Base-by-base conservation (phyloP, 2,329 filamentous ascomycete genomes). In the Aspergillus sp. region DNA sequence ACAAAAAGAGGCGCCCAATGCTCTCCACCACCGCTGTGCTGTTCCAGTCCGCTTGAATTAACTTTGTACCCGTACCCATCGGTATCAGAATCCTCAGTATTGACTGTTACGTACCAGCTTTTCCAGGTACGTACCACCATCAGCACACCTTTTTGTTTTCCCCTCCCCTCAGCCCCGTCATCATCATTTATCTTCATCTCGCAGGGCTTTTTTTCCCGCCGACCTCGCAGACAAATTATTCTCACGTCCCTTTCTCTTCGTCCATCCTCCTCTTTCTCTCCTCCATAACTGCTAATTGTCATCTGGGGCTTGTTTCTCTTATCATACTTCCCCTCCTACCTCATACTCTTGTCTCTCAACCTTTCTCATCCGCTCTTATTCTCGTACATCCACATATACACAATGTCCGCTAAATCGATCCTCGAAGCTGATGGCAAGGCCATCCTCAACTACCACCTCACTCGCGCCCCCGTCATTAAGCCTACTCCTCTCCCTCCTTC, bases 401-500 rank as follows among this genome's bases (percentile, higher is more conserved):
- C 73, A 73, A 96, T 96, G 91, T 92, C 91, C 77, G 91, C 95
- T 80, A 99, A 99, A 83, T 90, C 93, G 68, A 98, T 99, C 76
- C 82, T 90, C 85, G 95, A 99, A 85, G 93, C 93, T 85, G 95
- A 99, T 83, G 95, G 95, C 87, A 99, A 99, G 90, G 95, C 95
- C 86, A 98, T 99, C 84, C 86, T 99, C 86, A 98, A 97, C 90
- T 99, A 98, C 86, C 95, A 98, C 85, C 92, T 99, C 81, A 98
- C 95, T 71, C 90, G 95, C 76, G 91, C 95, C 69, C 89, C 92
- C 66, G 89, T 96, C 78, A 96, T 99, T 87, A 98, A 97, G 89
- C 90, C 93, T 68, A 93, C 92, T 74, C 92, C 95, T 80, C 91
- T 98, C 57, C 91, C 93, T 68, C 76, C 85, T 66, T 84, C 90